These are phyloP conservation scores for Dactylellina cionopaga DNA, from an alignment of 2,329 filamentous ascomycete species.

Conservation along the genomic window DNA sequence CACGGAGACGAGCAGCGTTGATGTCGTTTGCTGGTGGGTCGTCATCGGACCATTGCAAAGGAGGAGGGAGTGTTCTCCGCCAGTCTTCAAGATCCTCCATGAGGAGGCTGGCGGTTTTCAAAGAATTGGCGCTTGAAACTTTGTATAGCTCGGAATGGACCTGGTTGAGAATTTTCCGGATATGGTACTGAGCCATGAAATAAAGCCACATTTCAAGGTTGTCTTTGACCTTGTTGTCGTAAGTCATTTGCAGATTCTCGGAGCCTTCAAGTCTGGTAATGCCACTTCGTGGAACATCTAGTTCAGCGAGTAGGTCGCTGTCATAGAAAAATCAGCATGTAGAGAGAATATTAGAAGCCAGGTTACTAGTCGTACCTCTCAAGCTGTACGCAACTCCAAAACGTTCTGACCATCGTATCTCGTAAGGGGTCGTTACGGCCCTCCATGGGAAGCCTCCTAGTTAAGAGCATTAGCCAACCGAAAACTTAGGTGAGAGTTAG, in stretches of 20 bases:
- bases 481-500: neutral
- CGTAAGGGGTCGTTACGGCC: conserved; percentile 64
- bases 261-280: conserved; percentile 68
- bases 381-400: conserved; percentile 92
- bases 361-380: conserved; percentile 76
- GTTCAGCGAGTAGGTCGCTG: conserved; percentile 90
- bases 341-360: conserved; percentile 24
- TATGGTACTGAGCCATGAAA: conserved; percentile 72
- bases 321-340: conserved; percentile 23
- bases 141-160: conserved; percentile 67
- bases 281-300: conserved; percentile 72
- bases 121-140: conserved; percentile 51
- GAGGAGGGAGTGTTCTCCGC: conserved; percentile 54
- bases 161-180: conserved; percentile 72
- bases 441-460: conserved; percentile 58
- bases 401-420: conserved; percentile 78
- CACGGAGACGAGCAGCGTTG: conserved; percentile 82
- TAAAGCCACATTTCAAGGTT: conserved; percentile 60
- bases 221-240: conserved; percentile 57
- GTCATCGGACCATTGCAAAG: conserved; percentile 68
- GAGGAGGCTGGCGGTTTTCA: conserved; percentile 58
- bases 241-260: conserved; percentile 61
- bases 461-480: neutral
- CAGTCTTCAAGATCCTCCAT: conserved; percentile 58
- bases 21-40: conserved; percentile 80